Evolutionary conservation across 2,329 filamentous ascomycete genomes (phyloP).

Genomic region (Colletotrichum falcatum): DNA sequence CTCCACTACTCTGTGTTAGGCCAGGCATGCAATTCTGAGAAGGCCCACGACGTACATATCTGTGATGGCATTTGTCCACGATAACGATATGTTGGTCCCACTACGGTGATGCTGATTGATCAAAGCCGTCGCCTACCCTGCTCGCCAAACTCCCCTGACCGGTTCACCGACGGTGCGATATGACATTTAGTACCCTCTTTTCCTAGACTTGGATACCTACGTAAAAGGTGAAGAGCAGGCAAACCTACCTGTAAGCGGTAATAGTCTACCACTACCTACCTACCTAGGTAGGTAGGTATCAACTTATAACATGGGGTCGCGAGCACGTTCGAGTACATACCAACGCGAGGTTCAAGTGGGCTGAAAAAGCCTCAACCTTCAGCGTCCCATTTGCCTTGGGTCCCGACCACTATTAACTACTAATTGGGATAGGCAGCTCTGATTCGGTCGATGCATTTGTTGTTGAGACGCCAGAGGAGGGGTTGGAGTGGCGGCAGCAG

Average conservation of each 20-base stretch:
- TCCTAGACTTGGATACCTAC: no score
- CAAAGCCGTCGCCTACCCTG: conserved; percentile 26
- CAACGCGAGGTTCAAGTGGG: conserved; percentile 9
- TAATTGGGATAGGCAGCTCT: conserved; percentile 5
- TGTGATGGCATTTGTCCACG: conserved; percentile 37
- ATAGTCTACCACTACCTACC: conserved; percentile 2
- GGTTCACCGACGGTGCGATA: conserved; percentile 11
- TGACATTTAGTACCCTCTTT: conserved; percentile 12
- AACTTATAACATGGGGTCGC: conserved; percentile 28
- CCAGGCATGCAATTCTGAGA: conserved; percentile 26
- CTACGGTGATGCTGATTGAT: conserved; percentile 15
- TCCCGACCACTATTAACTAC: conserved; percentile 28
- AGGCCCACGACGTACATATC: conserved; percentile 38
- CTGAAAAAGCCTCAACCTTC: conserved; percentile 30
- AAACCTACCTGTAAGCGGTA: neutral
- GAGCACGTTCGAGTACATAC: conserved; percentile 13
- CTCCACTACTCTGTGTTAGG: conserved; percentile 30
- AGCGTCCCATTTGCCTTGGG: conserved; percentile 25
- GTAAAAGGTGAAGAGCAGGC: conserved; percentile 25
- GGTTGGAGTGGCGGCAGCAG: conserved; percentile 24
- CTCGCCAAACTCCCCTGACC: conserved; percentile 16
- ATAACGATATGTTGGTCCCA: conserved; percentile 37
- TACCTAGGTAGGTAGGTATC: no score
- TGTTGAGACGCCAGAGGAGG: conserved; percentile 30
- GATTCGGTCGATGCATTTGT: conserved; percentile 27